Base-by-base conservation (phyloP, 2,329 filamentous ascomycete species). In the Apiospora pterosperma region DNA sequence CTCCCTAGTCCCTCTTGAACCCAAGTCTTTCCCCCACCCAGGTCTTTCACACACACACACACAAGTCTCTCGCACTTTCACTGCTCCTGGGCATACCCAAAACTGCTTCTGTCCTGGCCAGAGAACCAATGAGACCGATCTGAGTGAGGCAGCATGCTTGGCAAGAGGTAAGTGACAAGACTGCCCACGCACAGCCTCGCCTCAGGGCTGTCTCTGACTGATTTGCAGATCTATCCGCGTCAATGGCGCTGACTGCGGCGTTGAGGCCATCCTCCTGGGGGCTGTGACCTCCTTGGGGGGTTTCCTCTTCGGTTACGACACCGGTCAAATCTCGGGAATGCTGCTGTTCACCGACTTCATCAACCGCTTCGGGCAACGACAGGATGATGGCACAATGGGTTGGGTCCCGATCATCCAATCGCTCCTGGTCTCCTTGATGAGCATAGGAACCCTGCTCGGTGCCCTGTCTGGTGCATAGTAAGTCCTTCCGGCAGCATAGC, bases 241-340 rank as follows among this genome's bases (percentile, higher is more conserved):
- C 72, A 80, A 80, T 70, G 79, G 79, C 67, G 78, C 78, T 71
- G 73, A 79, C 59, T 80, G 78, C 62, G 79, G 79, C 59, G 63
- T 73, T 28, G 79, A 81, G 66, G 68, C 79, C 28, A 67, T 82
- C 65, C 62, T 82, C 34, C 69, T 88, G 34, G 84, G 84, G 55
- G 75, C 81, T 38, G 78, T 83, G 48, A 86, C 85, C 52, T 85
- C 82, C 55, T 82, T 89, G 44, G 86, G 86, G 66, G 87, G 85
- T 59, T 87, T 87, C 74, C 81, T 89, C 66, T 88, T 88, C 73
- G 87, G 87, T 59, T 88, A 88, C 69, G 87, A 89, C 68, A 89
- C 85, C 11, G 87, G 85, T 68, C 84, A 87, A 70, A 87, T 88
- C 62, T 85, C 84, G 7, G 78, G 76, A 44, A 80, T 84, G 71